phyloP scores from a whole-genome alignment of 2,329 filamentous ascomycete genomes.

The Venturia aucupariae region DNA sequence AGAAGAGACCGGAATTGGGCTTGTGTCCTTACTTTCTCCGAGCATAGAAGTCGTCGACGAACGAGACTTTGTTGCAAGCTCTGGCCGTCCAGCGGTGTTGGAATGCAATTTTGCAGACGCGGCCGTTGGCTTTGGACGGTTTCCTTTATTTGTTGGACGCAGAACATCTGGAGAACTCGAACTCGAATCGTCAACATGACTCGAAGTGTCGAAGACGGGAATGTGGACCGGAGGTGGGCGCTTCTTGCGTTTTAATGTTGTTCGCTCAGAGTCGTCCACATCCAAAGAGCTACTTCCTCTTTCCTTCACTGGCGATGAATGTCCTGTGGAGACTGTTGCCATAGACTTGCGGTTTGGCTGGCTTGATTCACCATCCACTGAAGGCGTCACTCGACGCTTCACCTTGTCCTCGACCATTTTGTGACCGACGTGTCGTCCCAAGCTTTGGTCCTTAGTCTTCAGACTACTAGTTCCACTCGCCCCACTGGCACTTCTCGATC shows the following conservation, averaged over 20 bases:
- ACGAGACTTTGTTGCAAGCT: not conserved
- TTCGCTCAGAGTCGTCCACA: not conserved
- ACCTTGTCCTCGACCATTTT: conserved; percentile 27
- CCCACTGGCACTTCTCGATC: conserved; percentile 9
- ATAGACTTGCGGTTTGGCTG: not conserved
- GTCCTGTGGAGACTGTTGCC: not conserved
- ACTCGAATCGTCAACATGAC: not conserved
- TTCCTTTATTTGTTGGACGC: conserved; percentile 1
- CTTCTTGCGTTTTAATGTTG: not conserved
- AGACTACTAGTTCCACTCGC: conserved; percentile 26
- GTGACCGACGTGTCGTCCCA: conserved; percentile 31
- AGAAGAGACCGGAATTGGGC: conserved; percentile 1
- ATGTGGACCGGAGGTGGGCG: conserved; percentile 1
- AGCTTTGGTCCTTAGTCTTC: conserved; percentile 23
- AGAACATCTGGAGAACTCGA: conserved; percentile 7
- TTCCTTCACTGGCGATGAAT: not conserved
- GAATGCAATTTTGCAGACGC: not conserved
- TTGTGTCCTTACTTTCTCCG: conserved; percentile 4
- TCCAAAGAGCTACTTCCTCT: not conserved
- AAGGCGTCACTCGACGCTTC: not conserved
- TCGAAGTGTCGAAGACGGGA: not conserved
- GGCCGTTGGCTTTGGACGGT: not conserved
- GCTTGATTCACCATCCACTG: not conserved
- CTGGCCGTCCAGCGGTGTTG: not conserved
- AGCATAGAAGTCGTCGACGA: not conserved